Base-by-base conservation (phyloP, 116 monocot species). In the Phalaenopsis hybrid region DNA sequence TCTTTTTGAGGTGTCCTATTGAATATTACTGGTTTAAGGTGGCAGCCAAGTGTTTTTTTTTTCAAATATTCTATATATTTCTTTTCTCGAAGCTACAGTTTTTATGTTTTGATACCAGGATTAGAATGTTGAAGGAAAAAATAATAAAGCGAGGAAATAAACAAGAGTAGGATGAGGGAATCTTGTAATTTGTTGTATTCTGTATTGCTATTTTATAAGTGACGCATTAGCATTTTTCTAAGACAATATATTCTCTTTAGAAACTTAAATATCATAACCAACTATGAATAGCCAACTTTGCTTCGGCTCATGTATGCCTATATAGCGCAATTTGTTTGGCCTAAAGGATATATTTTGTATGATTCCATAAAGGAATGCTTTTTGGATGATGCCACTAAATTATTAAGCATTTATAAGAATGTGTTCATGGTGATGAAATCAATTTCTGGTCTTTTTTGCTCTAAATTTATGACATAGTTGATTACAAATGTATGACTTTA, bases 381-480 rank as follows among this genome's bases (percentile, higher is more conserved):
- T 18, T 61, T 4, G 20, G 9, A 61, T 61, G 61, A 61, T 21
- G 7, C 21, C 21, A 4, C 20, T 61, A 11, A 51, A 51, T 11
- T 51, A 51, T 51, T 21, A 65, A 25, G 63, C 13, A 13, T 70
- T 2, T 37, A 28, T 34, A 70, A 8, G 33, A 70, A 33, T 31
- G 12, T 34, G 33, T 31, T 70, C 10, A 34, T 70, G 70, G 6
- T 31, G 25, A 70, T 28, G 25, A 33, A 70, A 34, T 70, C 34
- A 70, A 34, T 70, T 70, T 70, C 21, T 85, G 91, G 87, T 86
- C 4, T 89, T 85, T n/a, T n/a, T n/a, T n/a, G n/a, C n/a, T n/a
- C n/a, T n/a, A n/a, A n/a, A n/a, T n/a, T n/a, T n/a, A n/a, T n/a
- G n/a, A n/a, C n/a, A n/a, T n/a, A n/a, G n/a, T n/a, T n/a, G n/a